Evolutionary conservation across 208 protist species (phyloP), one percentile per base, ranked within the genome.

Genomic region (Crithidia sp.): DNA sequence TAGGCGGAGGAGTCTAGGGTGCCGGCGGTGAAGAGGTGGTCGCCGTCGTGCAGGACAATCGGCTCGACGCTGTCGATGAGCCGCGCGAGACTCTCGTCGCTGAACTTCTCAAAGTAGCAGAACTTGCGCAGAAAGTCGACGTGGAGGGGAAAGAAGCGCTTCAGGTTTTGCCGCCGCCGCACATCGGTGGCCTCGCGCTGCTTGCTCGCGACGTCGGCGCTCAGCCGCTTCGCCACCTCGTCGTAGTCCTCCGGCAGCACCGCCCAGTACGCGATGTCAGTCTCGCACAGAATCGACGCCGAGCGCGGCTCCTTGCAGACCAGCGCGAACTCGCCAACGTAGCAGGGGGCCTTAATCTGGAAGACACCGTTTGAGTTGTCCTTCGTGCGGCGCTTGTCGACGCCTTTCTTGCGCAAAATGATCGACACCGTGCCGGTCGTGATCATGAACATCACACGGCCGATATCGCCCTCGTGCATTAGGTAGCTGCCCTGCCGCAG

Each of bases 391-490:
- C 85, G 83, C 82, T 96, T 96, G 55, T 90, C 82, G 13, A 79
- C 76, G 45, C 79, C 77, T n/a, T 85, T 81, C 64, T 94, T 93
- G 43, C 78, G 82, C 14, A 95, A 43, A 45, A 95, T 89, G 55
- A 96, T 90, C 6, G 74, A 86, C 0, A 96, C 78, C 14, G 43
- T 74, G 17, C 92, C 92, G 13, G 64, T 67, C 0, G 92, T 96
- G 56, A 96, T 94, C 84, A 96, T 94, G 58, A 89, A 95, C 92
- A 96, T 96, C 17, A 83, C 82, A 40, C 92, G 89, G 19, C 90
- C 88, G n/a, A 93, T 60, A 39, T 96, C 92, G n/a, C 92, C 92
- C 66, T 95, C 92, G 76, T 95, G 90, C 90, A 96, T 93, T 7
- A 96, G 75, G 71, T 89, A 94, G n/a, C 57, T 80, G 19, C 90